Evolutionary conservation across 1,284 basidiomycete genomes (phyloP), one percentile per base, ranked within the genome.

Genomic region (Fomitopsis palustris): DNA sequence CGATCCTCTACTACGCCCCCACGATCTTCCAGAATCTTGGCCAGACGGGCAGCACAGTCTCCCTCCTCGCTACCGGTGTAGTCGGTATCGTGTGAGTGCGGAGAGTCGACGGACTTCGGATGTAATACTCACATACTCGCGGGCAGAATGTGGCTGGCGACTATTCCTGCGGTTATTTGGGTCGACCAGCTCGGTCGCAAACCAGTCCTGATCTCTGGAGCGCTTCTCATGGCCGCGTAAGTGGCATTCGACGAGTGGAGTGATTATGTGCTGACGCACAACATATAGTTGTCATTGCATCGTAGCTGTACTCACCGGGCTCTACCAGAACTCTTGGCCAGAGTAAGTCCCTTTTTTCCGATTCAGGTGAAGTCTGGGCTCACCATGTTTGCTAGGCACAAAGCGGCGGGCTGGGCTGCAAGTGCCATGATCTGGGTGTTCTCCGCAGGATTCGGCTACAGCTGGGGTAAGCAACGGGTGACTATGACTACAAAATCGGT

Each of bases 1-100:
- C 84, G 4, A 85, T 88, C 61, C 69, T 88, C n/a, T 88, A 88
- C 71, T 89, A 88, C 60, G 86, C 86, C 0, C 86, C 86, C 0
- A 78, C 74, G 42, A 88, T 92, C 61, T 90, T 91, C 77, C 47
- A 75, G 52, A 64, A 67, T 4, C 78, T 91, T 17, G 81, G 85
- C 21, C 70, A 88, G 45, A 79, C 76, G 1, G 85, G 85, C 1
- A 86, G 81, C 65, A 80, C 86, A 0, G 81, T 77, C 38, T 82
- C 81, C 0, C 78, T 92, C 1, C 79, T 93, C 35, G 89, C 91
- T 1, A 93, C 92, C 10, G 92, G 92, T 54, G 85, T 93, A 12
- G 92, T 93, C 58, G 92, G 92, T 52, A 84, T 93, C 66, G 87
- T 84, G 82, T 86, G 75, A 47, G 84, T 75, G 2, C 62, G 16